A percentile compares a stretch with the other conserved stretches of the same genome.
These are phyloP conservation scores for Avena insularis DNA, from an alignment of 176 grass and related monocot species.

Conservation along the genomic window DNA sequence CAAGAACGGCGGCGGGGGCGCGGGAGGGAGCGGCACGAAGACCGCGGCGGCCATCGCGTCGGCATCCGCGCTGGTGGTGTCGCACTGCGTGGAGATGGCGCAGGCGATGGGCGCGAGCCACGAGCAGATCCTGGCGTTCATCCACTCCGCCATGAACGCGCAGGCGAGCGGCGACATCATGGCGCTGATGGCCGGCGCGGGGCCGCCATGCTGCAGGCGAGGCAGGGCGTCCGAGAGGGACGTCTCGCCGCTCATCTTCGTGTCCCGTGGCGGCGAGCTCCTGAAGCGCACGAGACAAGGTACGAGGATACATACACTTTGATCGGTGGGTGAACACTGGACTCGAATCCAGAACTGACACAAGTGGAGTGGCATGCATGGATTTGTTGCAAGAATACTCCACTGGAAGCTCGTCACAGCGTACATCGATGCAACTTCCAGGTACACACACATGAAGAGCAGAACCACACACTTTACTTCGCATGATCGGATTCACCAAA, in stretches of 20 bases:
- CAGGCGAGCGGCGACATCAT: slow-evolving; percentile 88
- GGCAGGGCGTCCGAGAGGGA: slow-evolving; percentile 58
- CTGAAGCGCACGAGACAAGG: slow-evolving; percentile 94
- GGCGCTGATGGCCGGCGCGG: slow-evolving; percentile 87
- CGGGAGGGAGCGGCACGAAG: slow-evolving; percentile 33
- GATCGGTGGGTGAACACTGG: background rate
- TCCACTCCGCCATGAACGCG: slow-evolving; percentile 88
- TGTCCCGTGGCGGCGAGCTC: slow-evolving; percentile 83
- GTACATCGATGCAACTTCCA: slow-evolving; percentile 71
- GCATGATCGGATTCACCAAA: too few species aligned
- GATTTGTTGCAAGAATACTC: slow-evolving; percentile 61
- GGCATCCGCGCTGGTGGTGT: slow-evolving; percentile 82
- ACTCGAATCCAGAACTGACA: background rate
- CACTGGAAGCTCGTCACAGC: slow-evolving; percentile 90
- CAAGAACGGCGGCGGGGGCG: slow-evolving; percentile 1
- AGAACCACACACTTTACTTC: too few species aligned
- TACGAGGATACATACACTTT: background rate
- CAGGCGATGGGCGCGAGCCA: slow-evolving; percentile 80
- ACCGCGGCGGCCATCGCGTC: slow-evolving; percentile 71
- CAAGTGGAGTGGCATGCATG: background rate
- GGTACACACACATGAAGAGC: slow-evolving; percentile 31
- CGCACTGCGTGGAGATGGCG: slow-evolving; percentile 95
- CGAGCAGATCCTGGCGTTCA: slow-evolving; percentile 72
- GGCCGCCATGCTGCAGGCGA: slow-evolving; percentile 75
- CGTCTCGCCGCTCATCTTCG: slow-evolving; percentile 68